phyloP scores from a whole-genome alignment of 139 green algal species.

The Micractinium sp. region DNA sequence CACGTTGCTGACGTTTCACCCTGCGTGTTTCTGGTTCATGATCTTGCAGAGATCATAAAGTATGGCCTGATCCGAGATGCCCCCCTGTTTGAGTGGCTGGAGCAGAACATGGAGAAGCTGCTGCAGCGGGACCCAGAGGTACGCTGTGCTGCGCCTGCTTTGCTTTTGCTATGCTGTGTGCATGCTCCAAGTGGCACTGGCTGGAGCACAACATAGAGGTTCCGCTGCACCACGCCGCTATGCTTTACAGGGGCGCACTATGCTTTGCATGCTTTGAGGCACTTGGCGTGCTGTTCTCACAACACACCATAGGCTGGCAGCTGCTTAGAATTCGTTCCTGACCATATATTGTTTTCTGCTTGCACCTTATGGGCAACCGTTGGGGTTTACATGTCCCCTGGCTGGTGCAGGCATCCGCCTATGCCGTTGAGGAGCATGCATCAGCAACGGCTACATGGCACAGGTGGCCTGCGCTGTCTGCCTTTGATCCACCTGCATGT shows the following conservation, averaged over 20 bases:
- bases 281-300: neutral
- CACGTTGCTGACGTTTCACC: too few species aligned
- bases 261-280: neutral
- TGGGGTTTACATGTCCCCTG: neutral
- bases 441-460: too few species aligned
- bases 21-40: too few species aligned
- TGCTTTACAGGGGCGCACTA: neutral
- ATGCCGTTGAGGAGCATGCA: neutral
- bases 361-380: neutral
- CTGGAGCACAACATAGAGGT: neutral
- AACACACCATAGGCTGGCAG: too few species aligned
- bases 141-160: neutral
- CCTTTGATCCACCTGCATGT: too few species aligned
- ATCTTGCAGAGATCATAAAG: slow-evolving; percentile 76
- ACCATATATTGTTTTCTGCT: neutral
- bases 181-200: neutral
- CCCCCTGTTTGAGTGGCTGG: slow-evolving; percentile 94
- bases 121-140: slow-evolving; percentile 79
- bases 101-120: slow-evolving; percentile 90
- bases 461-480: too few species aligned
- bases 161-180: neutral
- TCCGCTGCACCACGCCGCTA: neutral
- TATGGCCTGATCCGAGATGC: slow-evolving; percentile 98
- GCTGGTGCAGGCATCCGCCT: neutral
- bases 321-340: too few species aligned